phyloP scores from a whole-genome alignment of 331 rosid species.

The Cydonia oblonga region DNA sequence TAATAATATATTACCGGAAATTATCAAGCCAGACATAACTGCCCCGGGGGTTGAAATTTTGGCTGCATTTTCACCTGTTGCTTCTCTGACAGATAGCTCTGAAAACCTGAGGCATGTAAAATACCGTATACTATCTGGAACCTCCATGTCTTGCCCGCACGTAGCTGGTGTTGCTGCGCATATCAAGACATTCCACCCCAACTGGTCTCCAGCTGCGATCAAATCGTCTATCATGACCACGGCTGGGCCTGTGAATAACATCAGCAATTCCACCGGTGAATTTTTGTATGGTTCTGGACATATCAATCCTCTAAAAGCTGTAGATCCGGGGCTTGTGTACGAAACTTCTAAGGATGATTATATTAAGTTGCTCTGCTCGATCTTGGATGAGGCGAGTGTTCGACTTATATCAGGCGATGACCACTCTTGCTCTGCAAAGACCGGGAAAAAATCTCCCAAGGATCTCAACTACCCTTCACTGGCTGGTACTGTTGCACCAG shows the following conservation, averaged over 20 bases:
- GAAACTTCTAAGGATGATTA: background rate
- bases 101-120: conserved; percentile 4
- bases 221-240: conserved; percentile 45
- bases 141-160: conserved; percentile 50
- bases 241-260: background rate
- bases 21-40: conserved; percentile 33
- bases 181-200: conserved; percentile 22
- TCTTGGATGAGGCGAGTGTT: background rate
- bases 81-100: background rate
- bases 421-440: background rate
- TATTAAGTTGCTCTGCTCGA: background rate
- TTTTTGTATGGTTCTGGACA: conserved; percentile 1
- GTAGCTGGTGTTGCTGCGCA: conserved; percentile 32
- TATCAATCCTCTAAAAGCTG: background rate
- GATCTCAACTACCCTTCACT: conserved; percentile 3
- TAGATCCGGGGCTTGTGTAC: background rate
- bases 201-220: conserved; percentile 44
- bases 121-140: conserved; percentile 28
- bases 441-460: background rate
- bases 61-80: conserved; percentile 31
- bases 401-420: background rate
- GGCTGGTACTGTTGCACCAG: background rate
- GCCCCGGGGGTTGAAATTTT: conserved; percentile 45
- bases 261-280: background rate
- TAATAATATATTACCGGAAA: background rate